Conservation (phyloP, 306 rosid genomes). For the Nissolia schottii region DNA sequence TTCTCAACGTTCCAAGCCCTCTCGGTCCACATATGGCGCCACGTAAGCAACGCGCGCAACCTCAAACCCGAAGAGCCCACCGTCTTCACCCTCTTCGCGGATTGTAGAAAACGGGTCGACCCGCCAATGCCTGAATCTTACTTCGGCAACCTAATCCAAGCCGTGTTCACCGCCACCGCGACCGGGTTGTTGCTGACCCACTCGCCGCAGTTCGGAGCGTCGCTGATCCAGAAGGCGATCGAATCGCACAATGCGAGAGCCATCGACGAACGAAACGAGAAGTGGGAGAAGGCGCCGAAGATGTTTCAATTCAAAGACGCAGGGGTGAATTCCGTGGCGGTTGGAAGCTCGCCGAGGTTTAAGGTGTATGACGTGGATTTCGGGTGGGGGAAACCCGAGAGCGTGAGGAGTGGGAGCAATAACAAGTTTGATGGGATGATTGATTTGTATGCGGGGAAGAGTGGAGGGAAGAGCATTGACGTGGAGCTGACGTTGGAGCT, state of each 20-base stretch:
- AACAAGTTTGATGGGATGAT: conserved; percentile 93
- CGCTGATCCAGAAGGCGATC: conserved; percentile 63
- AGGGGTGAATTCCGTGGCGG: conserved; percentile 84
- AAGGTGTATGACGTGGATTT: conserved; percentile 88
- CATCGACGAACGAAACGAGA: conserved; percentile 61
- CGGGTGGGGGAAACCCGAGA: conserved; percentile 85
- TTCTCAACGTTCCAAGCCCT: conserved; percentile 91
- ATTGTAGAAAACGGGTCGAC: conserved; percentile 75
- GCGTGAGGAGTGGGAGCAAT: conserved; percentile 84
- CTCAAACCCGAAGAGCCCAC: conserved; percentile 89
- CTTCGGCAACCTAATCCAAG: conserved; percentile 92
- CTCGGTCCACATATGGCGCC: conserved; percentile 88
- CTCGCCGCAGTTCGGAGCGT: conserved; percentile 64
- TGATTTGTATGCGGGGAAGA: conserved; percentile 78
- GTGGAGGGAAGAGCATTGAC: conserved; percentile 90
- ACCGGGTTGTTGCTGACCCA: conserved; percentile 49
- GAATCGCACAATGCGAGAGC: conserved; percentile 53
- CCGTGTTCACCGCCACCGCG: conserved; percentile 69
- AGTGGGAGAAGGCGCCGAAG: conserved; percentile 89
- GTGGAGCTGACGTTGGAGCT: conserved; percentile 77
- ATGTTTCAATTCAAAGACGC: conserved; percentile 89
- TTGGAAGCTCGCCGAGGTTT: conserved; percentile 96
- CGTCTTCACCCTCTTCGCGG: conserved; percentile 91
- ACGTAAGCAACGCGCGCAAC: conserved; percentile 64
- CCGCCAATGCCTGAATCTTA: conserved; percentile 87